Base-by-base conservation (phyloP, 192 early-diverging fungal species). In the Gonapodya prolifera region DNA sequence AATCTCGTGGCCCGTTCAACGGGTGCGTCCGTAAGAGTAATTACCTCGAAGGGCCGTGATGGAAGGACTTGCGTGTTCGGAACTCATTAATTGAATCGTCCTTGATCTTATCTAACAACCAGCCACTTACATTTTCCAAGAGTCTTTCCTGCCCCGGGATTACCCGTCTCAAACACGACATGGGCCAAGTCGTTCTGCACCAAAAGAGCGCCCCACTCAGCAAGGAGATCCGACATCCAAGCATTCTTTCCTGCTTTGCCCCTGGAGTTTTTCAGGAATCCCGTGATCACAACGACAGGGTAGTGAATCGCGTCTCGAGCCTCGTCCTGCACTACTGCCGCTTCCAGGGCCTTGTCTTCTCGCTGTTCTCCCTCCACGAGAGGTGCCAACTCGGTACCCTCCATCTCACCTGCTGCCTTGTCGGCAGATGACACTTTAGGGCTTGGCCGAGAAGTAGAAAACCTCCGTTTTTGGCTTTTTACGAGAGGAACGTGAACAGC, bases 241-340 rank as follows among this genome's bases (percentile, higher is more conserved):
- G 86, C 70, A 75, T 89, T 83, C 61, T 87, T 85, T 71, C 83
- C 83, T 23, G 45, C 45, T 17, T 88, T 87, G 2, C 28, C 71
- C 16, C 31, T 2, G 34, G 93, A 91, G 81, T 90, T 90, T 73
- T 85, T 84, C 87, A 97, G 85, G 80, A 91, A 96, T 33, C 91
- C 91, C 69, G 94, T 92, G 82, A 99, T 92, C 2, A 99, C 83
- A 29, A 99, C 86, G 31, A 99, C 91, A 23, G 98, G 98, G 35
- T 94, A 89, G 2, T 86, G 79, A 8, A 87, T 77, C 13, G 85
- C 84, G 1, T 80, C 13, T 17, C 18, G 2, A 16, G 73, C 18
- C 32, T n/a, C 13, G 73, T 16, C 73, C 73, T 17, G 17, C 28
- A 28, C 33, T 23, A 30, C 69, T 8, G 23, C 77, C 69, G 35